Conservation (phyloP, 768 basidiomycete species). For the Kwoniella dendrophila region DNA sequence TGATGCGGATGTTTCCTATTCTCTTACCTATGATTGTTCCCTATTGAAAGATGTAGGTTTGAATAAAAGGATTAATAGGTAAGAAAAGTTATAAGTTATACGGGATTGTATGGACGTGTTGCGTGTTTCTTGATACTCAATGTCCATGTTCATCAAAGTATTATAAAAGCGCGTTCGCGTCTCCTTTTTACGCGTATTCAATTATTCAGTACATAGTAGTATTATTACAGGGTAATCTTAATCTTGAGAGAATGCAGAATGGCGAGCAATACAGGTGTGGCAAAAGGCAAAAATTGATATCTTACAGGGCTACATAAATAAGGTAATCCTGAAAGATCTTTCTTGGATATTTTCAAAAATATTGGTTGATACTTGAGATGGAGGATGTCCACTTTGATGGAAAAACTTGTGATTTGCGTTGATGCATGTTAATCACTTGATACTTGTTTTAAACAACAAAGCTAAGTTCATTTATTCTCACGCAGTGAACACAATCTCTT, state of each 20-base stretch:
- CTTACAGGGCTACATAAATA: neutral
- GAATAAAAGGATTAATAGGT: too few species aligned
- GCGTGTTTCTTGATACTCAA: too few species aligned
- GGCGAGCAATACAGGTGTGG: neutral
- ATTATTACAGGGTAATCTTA: slow-evolving; percentile 4
- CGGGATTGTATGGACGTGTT: too few species aligned
- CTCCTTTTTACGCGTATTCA: slow-evolving; percentile 1
- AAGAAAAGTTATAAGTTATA: too few species aligned
- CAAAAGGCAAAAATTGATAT: slow-evolving; percentile 10
- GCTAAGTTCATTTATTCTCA: neutral
- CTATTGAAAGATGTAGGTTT: too few species aligned
- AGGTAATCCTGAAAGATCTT: too few species aligned
- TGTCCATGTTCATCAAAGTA: too few species aligned
- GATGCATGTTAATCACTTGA: neutral
- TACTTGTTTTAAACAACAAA: neutral
- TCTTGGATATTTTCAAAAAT: neutral
- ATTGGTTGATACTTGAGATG: slow-evolving; percentile 17
- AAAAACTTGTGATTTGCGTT: neutral
- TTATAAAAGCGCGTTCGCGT: slow-evolving; percentile 13
- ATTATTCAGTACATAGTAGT: neutral
- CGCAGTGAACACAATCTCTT: neutral
- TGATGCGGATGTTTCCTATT: too few species aligned
- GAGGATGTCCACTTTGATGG: slow-evolving; percentile 24
- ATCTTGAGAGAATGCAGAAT: neutral
- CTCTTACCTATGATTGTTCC: too few species aligned